A percentile compares a stretch with the other conserved stretches of the same genome.
Conservation (phyloP, 2,329 filamentous ascomycete species). For the Trichophyton equinum region DNA sequence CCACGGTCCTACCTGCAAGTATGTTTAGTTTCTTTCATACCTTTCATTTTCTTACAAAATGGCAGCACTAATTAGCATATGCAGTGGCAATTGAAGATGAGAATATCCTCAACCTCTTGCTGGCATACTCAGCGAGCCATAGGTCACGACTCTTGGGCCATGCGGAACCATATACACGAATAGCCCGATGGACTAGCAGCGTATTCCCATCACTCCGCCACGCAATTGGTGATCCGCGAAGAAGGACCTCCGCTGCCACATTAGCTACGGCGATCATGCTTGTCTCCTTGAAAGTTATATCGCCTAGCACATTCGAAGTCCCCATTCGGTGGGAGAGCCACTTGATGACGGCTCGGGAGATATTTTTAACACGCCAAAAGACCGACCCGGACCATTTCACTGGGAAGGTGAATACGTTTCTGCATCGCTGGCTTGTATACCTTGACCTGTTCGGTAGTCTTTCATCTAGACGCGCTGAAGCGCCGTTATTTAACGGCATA, state of each 20-base stretch:
- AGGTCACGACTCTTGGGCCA: conserved; percentile 62
- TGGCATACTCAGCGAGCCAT: conserved; percentile 77
- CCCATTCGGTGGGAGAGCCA: conserved; percentile 70
- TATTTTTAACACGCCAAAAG: conserved; percentile 56
- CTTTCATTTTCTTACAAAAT: neutral
- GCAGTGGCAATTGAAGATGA: conserved; percentile 33
- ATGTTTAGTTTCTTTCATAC: conserved; percentile 28
- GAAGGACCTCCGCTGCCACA: conserved; percentile 57
- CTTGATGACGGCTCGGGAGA: conserved; percentile 59
- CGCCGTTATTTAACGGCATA: conserved; percentile 39
- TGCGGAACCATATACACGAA: conserved; percentile 61
- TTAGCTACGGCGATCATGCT: conserved; percentile 77
- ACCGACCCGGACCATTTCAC: conserved; percentile 41
- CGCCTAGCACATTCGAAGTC: conserved; percentile 68
- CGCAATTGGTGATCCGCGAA: conserved; percentile 49
- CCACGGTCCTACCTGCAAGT: conserved; percentile 50
- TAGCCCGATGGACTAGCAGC: conserved; percentile 66
- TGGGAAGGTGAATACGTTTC: conserved; percentile 55
- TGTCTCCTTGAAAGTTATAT: conserved; percentile 70
- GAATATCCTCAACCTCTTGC: conserved; percentile 61
- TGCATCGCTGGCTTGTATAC: conserved; percentile 73
- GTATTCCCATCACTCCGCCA: conserved; percentile 54
- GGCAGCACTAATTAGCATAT: conserved; percentile 19
- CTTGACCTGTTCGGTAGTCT: conserved; percentile 67
- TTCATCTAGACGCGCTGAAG: conserved; percentile 44